Conservation (phyloP, 345 rosid species). For the Diplotaxis tenuifolia region DNA sequence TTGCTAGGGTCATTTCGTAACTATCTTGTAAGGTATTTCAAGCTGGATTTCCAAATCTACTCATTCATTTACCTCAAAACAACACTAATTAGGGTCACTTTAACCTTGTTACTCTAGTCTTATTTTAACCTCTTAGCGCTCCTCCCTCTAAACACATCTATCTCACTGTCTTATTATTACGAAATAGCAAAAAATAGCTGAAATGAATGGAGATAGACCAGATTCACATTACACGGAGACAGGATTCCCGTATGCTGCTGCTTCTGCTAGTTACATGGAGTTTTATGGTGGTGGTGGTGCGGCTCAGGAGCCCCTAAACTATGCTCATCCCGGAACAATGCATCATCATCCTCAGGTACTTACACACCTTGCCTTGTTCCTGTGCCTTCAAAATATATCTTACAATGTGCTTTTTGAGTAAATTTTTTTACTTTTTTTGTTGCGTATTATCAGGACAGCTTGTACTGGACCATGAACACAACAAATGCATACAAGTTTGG, state of each 20-base stretch:
- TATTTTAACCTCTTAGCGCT: not conserved
- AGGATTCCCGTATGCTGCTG: slow-evolving; percentile 34
- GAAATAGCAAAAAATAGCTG: not conserved
- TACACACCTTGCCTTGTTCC: not conserved
- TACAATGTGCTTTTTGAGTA: not conserved
- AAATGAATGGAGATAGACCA: slow-evolving; percentile 36
- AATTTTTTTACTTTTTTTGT: slow-evolving; percentile 5
- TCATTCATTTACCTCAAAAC: slow-evolving; percentile 1
- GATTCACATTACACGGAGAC: slow-evolving; percentile 26
- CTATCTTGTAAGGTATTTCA: not conserved
- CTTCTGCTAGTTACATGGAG: slow-evolving; percentile 21
- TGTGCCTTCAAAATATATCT: not conserved
- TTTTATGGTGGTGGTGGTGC: slow-evolving; percentile 32
- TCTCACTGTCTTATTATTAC: slow-evolving; percentile 11
- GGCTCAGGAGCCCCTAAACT: slow-evolving; percentile 25
- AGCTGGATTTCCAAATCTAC: not conserved
- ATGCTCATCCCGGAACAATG: slow-evolving; percentile 32
- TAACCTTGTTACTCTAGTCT: too few relatives aligned
- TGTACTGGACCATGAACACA: slow-evolving; percentile 38
- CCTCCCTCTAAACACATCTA: slow-evolving; percentile 5
- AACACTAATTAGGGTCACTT: too few relatives aligned
- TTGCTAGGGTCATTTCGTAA: slow-evolving; percentile 7
- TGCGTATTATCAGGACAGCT: slow-evolving; percentile 33
- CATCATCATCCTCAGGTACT: slow-evolving; percentile 26
- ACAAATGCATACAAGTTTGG: slow-evolving; percentile 38